These are phyloP conservation scores for Diospyros lotus DNA, from an alignment of 148 eudicot genomes.

Conservation along the genomic window DNA sequence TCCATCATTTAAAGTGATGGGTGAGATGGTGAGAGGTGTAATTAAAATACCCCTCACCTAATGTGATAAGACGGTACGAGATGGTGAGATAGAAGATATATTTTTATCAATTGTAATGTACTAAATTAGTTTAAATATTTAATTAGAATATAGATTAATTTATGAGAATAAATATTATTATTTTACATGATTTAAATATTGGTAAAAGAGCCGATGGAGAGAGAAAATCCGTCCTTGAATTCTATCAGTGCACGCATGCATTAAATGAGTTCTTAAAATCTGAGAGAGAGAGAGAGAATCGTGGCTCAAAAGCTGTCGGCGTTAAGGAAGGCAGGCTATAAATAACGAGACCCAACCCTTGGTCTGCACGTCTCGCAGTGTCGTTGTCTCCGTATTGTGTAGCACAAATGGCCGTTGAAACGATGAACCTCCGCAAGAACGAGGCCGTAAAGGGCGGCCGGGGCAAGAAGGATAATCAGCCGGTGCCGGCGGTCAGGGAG, in stretches of 20 bases:
- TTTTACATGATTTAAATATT: too few species aligned
- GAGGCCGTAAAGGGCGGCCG: background rate
- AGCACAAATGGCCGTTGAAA: slow-evolving; percentile 12
- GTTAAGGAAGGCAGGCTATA: slow-evolving; percentile 17
- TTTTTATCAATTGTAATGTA: too few species aligned
- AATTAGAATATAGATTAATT: too few species aligned
- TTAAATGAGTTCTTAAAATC: background rate
- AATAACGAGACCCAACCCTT: background rate
- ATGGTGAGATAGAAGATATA: too few species aligned
- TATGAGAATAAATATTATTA: too few species aligned
- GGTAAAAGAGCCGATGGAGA: background rate
- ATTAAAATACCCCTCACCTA: too few species aligned
- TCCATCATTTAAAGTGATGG: too few species aligned
- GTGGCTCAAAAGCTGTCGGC: slow-evolving; percentile 16
- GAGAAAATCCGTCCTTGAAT: background rate
- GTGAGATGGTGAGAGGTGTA: too few species aligned
- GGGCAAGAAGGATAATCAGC: background rate
- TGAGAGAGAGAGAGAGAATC: background rate
- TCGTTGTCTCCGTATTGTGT: background rate
- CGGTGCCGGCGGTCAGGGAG: background rate
- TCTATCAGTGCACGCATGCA: background rate
- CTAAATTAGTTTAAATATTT: too few species aligned
- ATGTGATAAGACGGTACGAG: too few species aligned
- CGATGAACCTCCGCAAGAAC: background rate
- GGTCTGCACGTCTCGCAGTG: background rate